Base-by-base conservation (phyloP, 2,329 filamentous ascomycete species). In the Diplodia scrobiculata region DNA sequence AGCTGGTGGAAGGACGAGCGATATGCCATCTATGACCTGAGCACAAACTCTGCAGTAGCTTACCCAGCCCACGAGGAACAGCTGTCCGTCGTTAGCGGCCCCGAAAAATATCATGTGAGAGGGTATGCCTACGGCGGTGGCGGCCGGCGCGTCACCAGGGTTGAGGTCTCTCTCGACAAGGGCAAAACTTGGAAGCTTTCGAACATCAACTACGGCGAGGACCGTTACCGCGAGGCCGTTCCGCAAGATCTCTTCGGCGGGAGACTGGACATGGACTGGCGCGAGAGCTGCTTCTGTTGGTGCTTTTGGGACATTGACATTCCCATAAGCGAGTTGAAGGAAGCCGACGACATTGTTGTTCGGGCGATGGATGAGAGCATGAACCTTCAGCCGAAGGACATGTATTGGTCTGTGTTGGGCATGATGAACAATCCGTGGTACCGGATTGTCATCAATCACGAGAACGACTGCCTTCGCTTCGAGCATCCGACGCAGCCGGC, bases 341-440 rank as follows among this genome's bases (percentile, higher is more conserved):
- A 78, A 2, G 85, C 90, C 0, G 84, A 87, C 51, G 91, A 92
- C 72, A 86, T 97, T 45, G 84, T 96, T 73, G 87, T 96, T 5
- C 84, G 93, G 52, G 89, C 89, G 4, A 96, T 97, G 92, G 93
- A 97, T 71, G 93, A 97, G 70, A 86, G 89, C 65, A 89, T 97
- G 86, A 91, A 90, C 77, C 81, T 91, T 0, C 92, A 96, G 75
- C 93, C 93, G 4, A 84, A 91, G 68, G 93, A 97, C 72, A 95
- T 97, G 91, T 97, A 97, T 79, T 97, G 93, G 93, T 92, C 87
- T 68, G 92, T 96, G 1, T 80, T 97, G 47, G 92, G 93, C 0
- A 97, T 97, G 93, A 97, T 97, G 93, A 97, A 97, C 78, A 97
- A 97, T 72, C 91, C 91, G 0, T 97, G 93, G 93, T 97, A 90